phyloP scores from a whole-genome alignment of 306 rosid genomes.

The Fagus sylvatica region DNA sequence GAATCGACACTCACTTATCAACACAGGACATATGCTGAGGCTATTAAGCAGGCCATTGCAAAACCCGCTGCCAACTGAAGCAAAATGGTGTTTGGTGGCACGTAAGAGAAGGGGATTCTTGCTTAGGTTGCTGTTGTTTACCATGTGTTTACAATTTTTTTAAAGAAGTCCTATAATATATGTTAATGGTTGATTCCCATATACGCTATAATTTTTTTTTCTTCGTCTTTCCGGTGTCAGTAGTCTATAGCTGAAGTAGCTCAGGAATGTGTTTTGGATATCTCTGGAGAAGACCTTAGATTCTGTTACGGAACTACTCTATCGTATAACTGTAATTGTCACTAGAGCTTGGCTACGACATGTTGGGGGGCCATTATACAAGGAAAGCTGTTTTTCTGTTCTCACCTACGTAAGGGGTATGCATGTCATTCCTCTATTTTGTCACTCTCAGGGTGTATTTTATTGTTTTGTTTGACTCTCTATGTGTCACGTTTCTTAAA shows the following conservation, averaged over 20 bases:
- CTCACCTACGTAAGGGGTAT: conserved; percentile 23
- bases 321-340: conserved; percentile 32
- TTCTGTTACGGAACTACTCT: conserved; percentile 18
- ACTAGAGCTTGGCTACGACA: conserved; percentile 35
- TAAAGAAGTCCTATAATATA: conserved; percentile 27
- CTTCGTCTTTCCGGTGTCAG: conserved; percentile 12
- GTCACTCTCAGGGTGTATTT: conserved; percentile 33
- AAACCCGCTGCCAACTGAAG: conserved; percentile 65
- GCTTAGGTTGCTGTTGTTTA: conserved; percentile 32
- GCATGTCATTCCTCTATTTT: conserved; percentile 24
- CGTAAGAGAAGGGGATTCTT: conserved; percentile 22
- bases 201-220: conserved; percentile 34
- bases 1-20: conserved; percentile 93
- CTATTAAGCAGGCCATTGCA: conserved; percentile 64
- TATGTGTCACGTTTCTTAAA: conserved; percentile 10
- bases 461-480: conserved; percentile 41
- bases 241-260: conserved; percentile 36
- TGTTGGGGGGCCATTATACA: conserved; percentile 34
- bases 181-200: conserved; percentile 28
- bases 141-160: conserved; percentile 28
- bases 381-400: conserved; percentile 23
- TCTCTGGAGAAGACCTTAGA: conserved; percentile 28
- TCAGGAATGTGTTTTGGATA: conserved; percentile 28
- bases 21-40: conserved; percentile 89
- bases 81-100: conserved; percentile 17